These are phyloP conservation scores for Candida krabiensis DNA, from an alignment of 805 yeast genomes.

Conservation along the genomic window DNA sequence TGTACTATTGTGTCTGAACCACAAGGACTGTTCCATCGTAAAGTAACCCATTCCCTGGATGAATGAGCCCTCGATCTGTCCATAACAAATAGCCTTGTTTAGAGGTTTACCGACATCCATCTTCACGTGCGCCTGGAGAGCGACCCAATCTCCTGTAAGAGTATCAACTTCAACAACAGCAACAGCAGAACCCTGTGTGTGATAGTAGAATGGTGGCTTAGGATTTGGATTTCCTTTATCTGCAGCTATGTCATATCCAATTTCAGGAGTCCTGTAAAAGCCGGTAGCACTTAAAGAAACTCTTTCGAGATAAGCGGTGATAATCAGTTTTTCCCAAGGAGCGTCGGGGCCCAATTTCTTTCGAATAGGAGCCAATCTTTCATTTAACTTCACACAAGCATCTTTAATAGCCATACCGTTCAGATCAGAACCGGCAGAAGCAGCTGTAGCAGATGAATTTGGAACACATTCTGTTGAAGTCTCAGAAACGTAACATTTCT, in stretches of 20 bases:
- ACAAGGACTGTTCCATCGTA: constrained; percentile 48
- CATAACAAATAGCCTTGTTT: constrained; percentile 49
- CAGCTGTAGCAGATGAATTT: constrained; percentile 49
- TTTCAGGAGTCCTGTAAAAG: constrained; percentile 49
- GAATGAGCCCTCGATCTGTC: constrained; percentile 52
- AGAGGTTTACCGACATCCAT: constrained; percentile 51
- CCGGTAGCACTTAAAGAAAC: constrained; percentile 49
- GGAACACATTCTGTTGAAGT: constrained; percentile 49
- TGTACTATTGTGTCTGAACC: constrained; percentile 42
- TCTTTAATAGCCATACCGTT: constrained; percentile 50
- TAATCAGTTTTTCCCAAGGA: constrained; percentile 40
- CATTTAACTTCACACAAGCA: constrained; percentile 46
- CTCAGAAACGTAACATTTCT: constrained; percentile 42
- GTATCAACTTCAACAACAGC: constrained; percentile 45
- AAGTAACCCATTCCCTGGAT: constrained; percentile 51
- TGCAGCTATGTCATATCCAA: constrained; percentile 36
- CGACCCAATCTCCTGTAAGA: constrained; percentile 49
- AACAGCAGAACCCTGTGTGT: constrained; percentile 46
- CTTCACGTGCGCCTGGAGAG: constrained; percentile 41
- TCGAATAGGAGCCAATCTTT: constrained; percentile 39
- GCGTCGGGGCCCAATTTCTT: constrained; percentile 36
- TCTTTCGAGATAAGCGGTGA: constrained; percentile 44
- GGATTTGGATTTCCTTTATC: constrained; percentile 39
- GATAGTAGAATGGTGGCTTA: constrained; percentile 46
- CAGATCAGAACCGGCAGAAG: constrained; percentile 48